Base-by-base conservation (phyloP, 1,284 basidiomycete species). In the Sanghuangporus sanghuang region DNA sequence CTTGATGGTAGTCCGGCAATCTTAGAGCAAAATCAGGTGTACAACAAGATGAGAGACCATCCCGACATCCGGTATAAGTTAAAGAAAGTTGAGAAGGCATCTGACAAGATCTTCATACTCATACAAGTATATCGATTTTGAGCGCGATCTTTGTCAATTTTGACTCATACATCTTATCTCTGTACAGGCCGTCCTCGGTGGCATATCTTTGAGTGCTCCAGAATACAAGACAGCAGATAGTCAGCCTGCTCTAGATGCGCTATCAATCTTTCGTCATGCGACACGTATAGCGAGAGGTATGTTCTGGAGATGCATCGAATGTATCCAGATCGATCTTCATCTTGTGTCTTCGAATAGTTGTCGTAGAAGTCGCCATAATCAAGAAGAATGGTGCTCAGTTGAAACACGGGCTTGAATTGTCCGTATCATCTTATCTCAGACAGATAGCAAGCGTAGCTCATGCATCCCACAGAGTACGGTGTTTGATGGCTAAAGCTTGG, bases 401-500 rank as follows among this genome's bases (percentile, higher is more conserved):
- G 42, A 90, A 89, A 70, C 73, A 87, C 69, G 86, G 87, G 0
- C 75, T 92, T 36, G 90, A 92, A 73, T 69, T 90, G 90, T 88
- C 71, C 67, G 82, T 73, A 35, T 21, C 54, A 38, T 64, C 44
- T 62, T 44, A 6, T 23, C 21, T 49, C 16, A 8, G 57, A 53
- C 53, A 44, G 63, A 65, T 27, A 49, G 54, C 36, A 42, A 49
- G 64, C 21, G 7, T 46, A n/a, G 64, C 70, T 32, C 68, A 23
- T 54, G 53, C 55, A 6, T 63, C 36, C 49, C n/a, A n/a, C 54
- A 93, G 91, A 52, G 73, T 87, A 53, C 83, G 90, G 38, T 89
- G 87, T 69, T 72, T 95, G 49, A 83, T 78, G 62, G 90, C 90
- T 11, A 93, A 87, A 69, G 86, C 90, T 55, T 95, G 92, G 92